These are phyloP conservation scores for Thelonectria olida DNA, from an alignment of 2,329 filamentous ascomycete species.

Conservation along the genomic window DNA sequence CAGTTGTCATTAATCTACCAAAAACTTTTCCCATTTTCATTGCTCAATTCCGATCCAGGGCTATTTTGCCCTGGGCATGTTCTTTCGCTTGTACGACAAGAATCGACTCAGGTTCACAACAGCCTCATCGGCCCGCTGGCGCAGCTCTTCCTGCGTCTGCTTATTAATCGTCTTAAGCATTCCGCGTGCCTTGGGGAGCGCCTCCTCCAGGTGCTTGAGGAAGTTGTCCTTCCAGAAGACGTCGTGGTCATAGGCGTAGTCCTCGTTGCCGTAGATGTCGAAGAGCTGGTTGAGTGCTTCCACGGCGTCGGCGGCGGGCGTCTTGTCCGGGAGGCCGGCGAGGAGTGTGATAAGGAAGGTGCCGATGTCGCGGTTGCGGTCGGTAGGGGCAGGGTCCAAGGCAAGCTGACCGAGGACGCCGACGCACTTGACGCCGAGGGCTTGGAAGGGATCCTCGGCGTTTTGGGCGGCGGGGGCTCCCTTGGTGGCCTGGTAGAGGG, in stretches of 20 bases:
- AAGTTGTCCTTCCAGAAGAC: constrained; percentile 73
- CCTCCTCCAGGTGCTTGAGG: constrained; percentile 65
- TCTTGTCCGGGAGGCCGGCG: constrained; percentile 56
- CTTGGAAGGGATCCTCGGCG: constrained; percentile 66
- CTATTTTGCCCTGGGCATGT: constrained; percentile 51
- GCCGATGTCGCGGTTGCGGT: constrained; percentile 70
- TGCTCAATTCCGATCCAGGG: constrained; percentile 6
- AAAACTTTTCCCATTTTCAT: constrained; percentile 11
- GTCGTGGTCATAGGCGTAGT: constrained; percentile 63
- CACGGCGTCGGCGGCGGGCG: constrained; percentile 65
- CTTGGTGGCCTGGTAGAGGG: constrained; percentile 69
- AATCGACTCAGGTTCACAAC: constrained; percentile 69
- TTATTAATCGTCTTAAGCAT: constrained; percentile 71
- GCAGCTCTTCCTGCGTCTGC: constrained; percentile 64
- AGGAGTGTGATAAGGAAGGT: constrained; percentile 69
- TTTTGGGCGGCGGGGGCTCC: constrained; percentile 39
- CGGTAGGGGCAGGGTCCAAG: constrained; percentile 60
- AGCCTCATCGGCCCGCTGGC: constrained; percentile 68
- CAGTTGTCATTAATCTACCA: constrained; percentile 1
- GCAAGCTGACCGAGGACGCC: constrained; percentile 73
- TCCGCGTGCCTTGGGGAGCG: constrained; percentile 61
- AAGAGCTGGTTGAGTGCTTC: constrained; percentile 74
- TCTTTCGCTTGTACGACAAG: constrained; percentile 71
- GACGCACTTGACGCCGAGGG: constrained; percentile 72
- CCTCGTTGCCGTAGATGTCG: constrained; percentile 73